These are phyloP conservation scores for Termitomyces heimii DNA, from an alignment of 768 basidiomycete genomes.

Conservation along the genomic window DNA sequence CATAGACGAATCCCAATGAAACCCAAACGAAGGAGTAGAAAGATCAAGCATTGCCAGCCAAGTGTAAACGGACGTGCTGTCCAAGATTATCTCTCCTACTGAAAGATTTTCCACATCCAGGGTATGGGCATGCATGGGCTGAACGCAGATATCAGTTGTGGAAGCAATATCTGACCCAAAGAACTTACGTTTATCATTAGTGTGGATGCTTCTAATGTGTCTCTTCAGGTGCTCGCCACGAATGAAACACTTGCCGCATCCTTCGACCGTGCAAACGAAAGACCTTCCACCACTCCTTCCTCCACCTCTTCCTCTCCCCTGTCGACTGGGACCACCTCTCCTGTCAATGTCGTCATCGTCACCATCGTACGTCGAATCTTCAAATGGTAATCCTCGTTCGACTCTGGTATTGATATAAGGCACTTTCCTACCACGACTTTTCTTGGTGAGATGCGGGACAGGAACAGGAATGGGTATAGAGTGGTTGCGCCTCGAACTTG, in stretches of 20 bases:
- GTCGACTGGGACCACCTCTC: constrained; percentile 9
- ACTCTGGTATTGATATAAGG: constrained; percentile 40
- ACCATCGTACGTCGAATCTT: constrained; percentile 4
- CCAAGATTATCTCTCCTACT: constrained; percentile 73
- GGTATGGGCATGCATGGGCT: constrained; percentile 58
- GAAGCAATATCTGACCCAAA: constrained; percentile 1
- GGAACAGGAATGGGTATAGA: constrained; percentile 42
- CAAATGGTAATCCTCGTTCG: constrained; percentile 5
- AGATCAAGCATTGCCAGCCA: constrained; percentile 16
- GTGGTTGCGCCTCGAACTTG: constrained; percentile 12
- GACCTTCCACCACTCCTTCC: constrained; percentile 39
- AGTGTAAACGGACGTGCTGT: constrained; percentile 67
- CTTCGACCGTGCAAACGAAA: constrained; percentile 74
- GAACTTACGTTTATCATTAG: constrained; percentile 84
- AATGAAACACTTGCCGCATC: constrained; percentile 85
- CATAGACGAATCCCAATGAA: background rate
- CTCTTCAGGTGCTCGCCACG: constrained; percentile 88
- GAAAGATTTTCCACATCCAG: constrained; percentile 65
- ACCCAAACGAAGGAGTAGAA: background rate
- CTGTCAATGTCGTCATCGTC: constrained; percentile 7
- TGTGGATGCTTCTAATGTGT: constrained; percentile 85
- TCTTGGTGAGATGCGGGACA: constrained; percentile 65
- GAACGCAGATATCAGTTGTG: constrained; percentile 9
- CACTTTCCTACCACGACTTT: constrained; percentile 62
- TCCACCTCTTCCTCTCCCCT: constrained; percentile 21